Evolutionary conservation across 306 rosid genomes (phyloP).

Genomic region (Sechiopsis laciniata): DNA sequence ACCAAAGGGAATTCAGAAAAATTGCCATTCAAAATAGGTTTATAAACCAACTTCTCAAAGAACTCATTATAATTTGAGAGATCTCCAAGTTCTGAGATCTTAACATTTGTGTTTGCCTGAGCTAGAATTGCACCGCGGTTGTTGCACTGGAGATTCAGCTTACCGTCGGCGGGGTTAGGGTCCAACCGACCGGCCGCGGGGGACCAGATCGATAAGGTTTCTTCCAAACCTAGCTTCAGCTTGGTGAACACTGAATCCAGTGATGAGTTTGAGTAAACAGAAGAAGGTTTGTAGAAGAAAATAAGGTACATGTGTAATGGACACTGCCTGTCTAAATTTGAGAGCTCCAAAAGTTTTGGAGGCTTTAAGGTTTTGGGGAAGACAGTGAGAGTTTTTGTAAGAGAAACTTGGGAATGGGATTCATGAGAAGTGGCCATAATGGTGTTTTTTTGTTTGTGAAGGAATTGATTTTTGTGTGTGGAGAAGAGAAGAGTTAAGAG

Average conservation of each 20-base stretch:
- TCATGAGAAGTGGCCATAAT: slow-evolving; percentile 34
- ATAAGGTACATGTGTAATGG: slow-evolving; percentile 58
- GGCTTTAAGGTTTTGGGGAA: slow-evolving; percentile 39
- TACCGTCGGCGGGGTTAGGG: slow-evolving; percentile 36
- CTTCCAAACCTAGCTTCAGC: slow-evolving; percentile 58
- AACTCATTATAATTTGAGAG: slow-evolving; percentile 51
- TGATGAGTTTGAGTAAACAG: slow-evolving; percentile 20
- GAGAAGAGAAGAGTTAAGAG: neutral
- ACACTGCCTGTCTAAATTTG: slow-evolving; percentile 77
- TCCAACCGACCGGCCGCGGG: slow-evolving; percentile 62
- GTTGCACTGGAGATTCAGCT: slow-evolving; percentile 63
- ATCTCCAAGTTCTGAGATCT: slow-evolving; percentile 55
- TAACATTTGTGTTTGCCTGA: slow-evolving; percentile 34
- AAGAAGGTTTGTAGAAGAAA: slow-evolving; percentile 42
- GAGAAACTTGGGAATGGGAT: slow-evolving; percentile 35
- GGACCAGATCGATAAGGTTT: slow-evolving; percentile 51
- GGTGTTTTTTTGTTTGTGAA: neutral
- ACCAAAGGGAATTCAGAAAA: slow-evolving; percentile 59
- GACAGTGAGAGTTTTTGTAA: slow-evolving; percentile 41
- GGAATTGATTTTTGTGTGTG: neutral
- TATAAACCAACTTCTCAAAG: slow-evolving; percentile 53
- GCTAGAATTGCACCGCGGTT: slow-evolving; percentile 57
- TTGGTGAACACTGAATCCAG: slow-evolving; percentile 39
- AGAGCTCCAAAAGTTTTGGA: slow-evolving; percentile 42
- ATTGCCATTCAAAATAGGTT: slow-evolving; percentile 46